phyloP scores from a whole-genome alignment of 2,329 filamentous ascomycete genomes.

The Paraphaeosphaeria sporulosa region DNA sequence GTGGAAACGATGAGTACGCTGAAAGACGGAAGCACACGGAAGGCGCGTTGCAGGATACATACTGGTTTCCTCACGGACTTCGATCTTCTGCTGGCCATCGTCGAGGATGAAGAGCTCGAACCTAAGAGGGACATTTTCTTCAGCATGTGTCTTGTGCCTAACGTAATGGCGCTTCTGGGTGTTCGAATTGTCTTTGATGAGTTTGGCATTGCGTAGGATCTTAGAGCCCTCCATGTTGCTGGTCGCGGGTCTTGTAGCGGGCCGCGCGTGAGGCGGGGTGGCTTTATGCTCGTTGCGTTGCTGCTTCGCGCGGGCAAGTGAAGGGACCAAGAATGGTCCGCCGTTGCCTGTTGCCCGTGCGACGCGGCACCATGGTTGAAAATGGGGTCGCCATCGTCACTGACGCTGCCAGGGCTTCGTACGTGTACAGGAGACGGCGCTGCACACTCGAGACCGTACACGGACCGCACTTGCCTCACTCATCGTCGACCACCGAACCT shows the following conservation, averaged over 20 bases:
- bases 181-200: slow-evolving; percentile 22
- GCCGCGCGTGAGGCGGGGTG: not conserved
- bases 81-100: slow-evolving; percentile 92
- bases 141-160: slow-evolving; percentile 23
- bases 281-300: not conserved
- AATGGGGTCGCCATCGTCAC: not conserved
- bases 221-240: slow-evolving; percentile 13
- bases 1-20: slow-evolving; percentile 1
- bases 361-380: not conserved
- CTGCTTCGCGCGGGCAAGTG: not conserved
- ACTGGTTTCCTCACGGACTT: slow-evolving; percentile 89
- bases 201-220: slow-evolving; percentile 13
- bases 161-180: slow-evolving; percentile 14
- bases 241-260: not conserved
- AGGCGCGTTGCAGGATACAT: slow-evolving; percentile 51
- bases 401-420: not conserved
- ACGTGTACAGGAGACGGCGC: not conserved
- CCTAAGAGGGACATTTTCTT: slow-evolving; percentile 57
- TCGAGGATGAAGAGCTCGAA: slow-evolving; percentile 92
- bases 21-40: slow-evolving; percentile 7
- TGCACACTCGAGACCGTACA: slow-evolving; percentile 11
- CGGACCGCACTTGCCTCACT: slow-evolving; percentile 17
- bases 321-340: not conserved
- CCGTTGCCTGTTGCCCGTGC: slow-evolving; percentile 7
- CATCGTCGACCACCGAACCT: slow-evolving; percentile 9